phyloP scores from a whole-genome alignment of 805 yeast genomes.

The Scheffersomyces lignosus region DNA sequence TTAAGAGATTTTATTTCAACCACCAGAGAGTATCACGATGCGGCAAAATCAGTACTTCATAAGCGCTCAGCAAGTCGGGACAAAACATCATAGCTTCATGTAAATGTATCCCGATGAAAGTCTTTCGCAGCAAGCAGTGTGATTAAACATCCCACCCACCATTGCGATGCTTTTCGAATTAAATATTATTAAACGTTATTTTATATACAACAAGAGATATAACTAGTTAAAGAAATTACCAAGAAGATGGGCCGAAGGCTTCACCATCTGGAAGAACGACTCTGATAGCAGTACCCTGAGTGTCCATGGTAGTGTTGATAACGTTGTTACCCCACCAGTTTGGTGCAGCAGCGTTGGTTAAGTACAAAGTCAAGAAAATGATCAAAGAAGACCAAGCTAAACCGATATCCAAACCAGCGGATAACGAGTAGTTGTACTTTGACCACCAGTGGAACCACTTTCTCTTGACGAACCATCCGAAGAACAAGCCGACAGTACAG shows the following conservation, averaged over 20 bases:
- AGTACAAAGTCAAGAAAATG: conserved; percentile 22
- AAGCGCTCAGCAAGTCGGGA: too few species aligned
- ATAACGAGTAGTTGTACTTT: conserved; percentile 45
- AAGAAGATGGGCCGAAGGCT: conserved; percentile 46
- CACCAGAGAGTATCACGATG: too few species aligned
- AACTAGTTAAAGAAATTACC: too few species aligned
- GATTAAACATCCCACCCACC: too few species aligned
- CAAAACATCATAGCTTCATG: too few species aligned
- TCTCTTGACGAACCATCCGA: conserved; percentile 40
- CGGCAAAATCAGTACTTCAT: too few species aligned
- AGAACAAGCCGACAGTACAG: conserved; percentile 37
- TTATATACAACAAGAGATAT: too few species aligned
- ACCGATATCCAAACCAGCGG: conserved; percentile 47
- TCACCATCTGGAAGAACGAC: conserved; percentile 38
- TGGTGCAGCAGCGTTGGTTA: conserved; percentile 21
- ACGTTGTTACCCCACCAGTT: conserved; percentile 71
- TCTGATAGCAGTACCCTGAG: conserved; percentile 33
- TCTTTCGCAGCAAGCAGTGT: too few species aligned
- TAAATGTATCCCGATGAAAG: too few species aligned
- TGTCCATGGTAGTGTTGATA: conserved; percentile 39
- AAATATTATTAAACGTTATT: too few species aligned
- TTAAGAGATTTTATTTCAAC: too few species aligned
- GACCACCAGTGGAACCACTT: conserved; percentile 45
- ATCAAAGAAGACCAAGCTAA: conserved; percentile 32
- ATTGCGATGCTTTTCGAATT: too few species aligned